A percentile compares a stretch with the other conserved stretches of the same genome.
Conservation (phyloP, 805 yeast species). For the Nakazawaea pomicola region DNA sequence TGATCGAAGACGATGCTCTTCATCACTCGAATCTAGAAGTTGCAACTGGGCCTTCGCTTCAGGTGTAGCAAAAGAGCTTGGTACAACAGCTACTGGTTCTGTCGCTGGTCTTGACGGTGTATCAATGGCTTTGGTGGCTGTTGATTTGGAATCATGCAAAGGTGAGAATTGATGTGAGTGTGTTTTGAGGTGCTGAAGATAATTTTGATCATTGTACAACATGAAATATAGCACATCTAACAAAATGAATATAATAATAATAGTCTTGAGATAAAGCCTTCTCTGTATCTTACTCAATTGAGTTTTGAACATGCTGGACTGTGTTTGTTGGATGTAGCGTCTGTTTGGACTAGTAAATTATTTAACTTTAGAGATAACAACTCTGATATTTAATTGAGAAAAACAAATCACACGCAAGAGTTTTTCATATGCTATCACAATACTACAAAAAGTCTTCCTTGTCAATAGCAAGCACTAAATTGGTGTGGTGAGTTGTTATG, state of each 20-base stretch:
- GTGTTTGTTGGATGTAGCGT: no score
- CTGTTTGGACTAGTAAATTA: no score
- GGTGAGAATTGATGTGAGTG: not conserved
- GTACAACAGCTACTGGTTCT: no score
- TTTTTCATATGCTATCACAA: no score
- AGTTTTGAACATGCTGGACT: no score
- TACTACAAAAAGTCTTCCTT: no score
- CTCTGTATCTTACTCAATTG: no score
- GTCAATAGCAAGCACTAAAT: no score
- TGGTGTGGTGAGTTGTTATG: no score
- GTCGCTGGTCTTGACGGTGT: not conserved
- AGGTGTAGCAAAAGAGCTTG: not conserved
- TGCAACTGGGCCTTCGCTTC: not conserved
- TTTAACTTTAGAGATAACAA: no score
- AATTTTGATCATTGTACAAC: not conserved
- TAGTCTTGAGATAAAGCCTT: not conserved
- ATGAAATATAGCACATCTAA: not conserved
- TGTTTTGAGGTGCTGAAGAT: not conserved
- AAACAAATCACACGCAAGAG: no score
- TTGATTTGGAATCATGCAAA: not conserved
- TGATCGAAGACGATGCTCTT: not conserved
- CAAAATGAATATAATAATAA: not conserved
- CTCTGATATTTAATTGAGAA: no score
- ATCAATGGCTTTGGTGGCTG: not conserved
- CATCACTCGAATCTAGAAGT: not conserved